Percentiles rank a stretch among this genome's conserved stretches.
Conservation (phyloP, 139 green algal genomes). For the Chara braunii region DNA sequence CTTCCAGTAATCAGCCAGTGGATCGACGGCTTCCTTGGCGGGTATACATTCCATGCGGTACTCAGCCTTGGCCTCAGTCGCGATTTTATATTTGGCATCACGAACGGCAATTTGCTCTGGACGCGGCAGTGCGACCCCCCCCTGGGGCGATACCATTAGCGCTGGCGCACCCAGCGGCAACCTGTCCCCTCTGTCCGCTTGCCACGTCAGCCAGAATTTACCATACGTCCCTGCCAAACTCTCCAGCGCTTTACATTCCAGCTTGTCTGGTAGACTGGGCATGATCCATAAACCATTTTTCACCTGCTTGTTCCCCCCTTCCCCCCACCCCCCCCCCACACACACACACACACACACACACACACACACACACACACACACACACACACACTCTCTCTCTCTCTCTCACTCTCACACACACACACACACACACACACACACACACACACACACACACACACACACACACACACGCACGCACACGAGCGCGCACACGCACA, state of each 20-base stretch:
- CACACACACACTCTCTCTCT: no score
- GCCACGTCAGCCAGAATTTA: constrained; percentile 38
- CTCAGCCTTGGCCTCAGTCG: constrained; percentile 12
- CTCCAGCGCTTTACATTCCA: constrained; percentile 25
- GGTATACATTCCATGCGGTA: not conserved
- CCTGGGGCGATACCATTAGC: constrained; percentile 34
- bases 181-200: constrained; percentile 19
- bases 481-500: no score
- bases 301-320: no score
- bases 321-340: no score
- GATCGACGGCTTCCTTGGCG: constrained; percentile 14
- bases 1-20: constrained; percentile 25
- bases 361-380: no score
- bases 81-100: constrained; percentile 19
- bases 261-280: constrained; percentile 16
- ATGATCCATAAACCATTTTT: constrained; percentile 28
- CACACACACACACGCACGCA: no score
- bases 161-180: constrained; percentile 27
- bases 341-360: no score
- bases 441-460: no score
- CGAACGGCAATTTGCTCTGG: not conserved
- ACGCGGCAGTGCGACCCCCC: not conserved
- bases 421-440: no score
- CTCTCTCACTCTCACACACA: no score
- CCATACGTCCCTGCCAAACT: constrained; percentile 26